Percentiles rank a stretch among this genome's conserved stretches.
phyloP scores from a whole-genome alignment of 1,139 yeast genomes.

The Taphrina populina region DNA sequence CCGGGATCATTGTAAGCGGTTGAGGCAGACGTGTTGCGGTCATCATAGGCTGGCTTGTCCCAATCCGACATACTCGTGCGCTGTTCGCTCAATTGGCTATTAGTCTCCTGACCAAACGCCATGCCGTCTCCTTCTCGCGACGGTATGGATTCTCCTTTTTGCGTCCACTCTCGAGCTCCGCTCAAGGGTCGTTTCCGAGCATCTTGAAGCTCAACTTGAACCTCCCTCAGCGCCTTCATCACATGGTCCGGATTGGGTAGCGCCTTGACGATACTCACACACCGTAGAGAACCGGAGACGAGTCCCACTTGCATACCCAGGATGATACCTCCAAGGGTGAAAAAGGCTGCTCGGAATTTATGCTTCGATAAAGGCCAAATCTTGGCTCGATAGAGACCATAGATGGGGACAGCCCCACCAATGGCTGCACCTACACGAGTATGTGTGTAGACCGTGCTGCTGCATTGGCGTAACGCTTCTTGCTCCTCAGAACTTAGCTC shows the following conservation, averaged over 20 bases:
- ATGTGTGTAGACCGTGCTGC: slow-evolving; percentile 3
- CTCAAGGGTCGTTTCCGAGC: slow-evolving; percentile 18
- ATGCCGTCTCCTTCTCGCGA: not conserved
- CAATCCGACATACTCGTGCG: not conserved
- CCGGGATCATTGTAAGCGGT: slow-evolving; percentile 15
- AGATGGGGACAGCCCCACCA: slow-evolving; percentile 18
- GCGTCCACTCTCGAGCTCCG: slow-evolving; percentile 15
- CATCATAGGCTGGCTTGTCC: slow-evolving; percentile 1
- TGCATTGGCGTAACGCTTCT: slow-evolving; percentile 6
- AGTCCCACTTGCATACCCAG: slow-evolving; percentile 30
- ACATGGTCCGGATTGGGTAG: slow-evolving; percentile 23
- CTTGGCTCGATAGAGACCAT: slow-evolving; percentile 24
- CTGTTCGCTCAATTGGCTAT: too few relatives aligned
- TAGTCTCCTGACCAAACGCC: not conserved
- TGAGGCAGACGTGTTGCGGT: not conserved
- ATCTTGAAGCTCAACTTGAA: slow-evolving; percentile 29
- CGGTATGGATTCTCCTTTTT: not conserved
- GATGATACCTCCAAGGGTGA: slow-evolving; percentile 26
- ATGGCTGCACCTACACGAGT: slow-evolving; percentile 16
- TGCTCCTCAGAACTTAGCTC: slow-evolving; percentile 12
- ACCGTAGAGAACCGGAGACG: slow-evolving; percentile 7
- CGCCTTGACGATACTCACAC: slow-evolving; percentile 18
- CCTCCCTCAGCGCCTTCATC: slow-evolving; percentile 27
- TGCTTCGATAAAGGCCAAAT: slow-evolving; percentile 25
- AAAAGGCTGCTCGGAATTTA: slow-evolving; percentile 23